Percentiles rank a stretch among this genome's conserved stretches.
Conservation (phyloP, 805 yeast genomes). For the Candida ficus region DNA sequence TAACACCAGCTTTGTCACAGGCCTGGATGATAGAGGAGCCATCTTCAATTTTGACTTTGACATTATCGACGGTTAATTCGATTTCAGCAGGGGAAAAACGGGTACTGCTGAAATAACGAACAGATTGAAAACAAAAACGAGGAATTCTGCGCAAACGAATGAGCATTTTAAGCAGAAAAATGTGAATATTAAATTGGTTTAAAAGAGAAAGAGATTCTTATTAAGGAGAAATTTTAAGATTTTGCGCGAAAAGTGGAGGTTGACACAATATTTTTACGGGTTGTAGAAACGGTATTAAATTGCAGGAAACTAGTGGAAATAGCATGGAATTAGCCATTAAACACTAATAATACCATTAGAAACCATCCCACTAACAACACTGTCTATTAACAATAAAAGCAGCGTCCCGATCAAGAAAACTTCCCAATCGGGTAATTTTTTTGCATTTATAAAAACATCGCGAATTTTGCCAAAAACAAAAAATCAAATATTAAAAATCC, state of each 20-base stretch:
- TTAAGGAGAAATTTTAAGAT: background rate
- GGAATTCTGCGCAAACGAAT: too few relatives aligned
- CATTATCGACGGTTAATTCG: constrained; percentile 57
- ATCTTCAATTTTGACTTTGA: constrained; percentile 71
- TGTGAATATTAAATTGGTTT: background rate
- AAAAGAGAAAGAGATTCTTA: background rate
- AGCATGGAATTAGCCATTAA: too few relatives aligned
- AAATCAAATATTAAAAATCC: background rate
- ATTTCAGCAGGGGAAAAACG: constrained; percentile 46
- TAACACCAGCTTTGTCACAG: constrained; percentile 85
- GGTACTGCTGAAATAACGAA: background rate
- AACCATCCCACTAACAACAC: background rate
- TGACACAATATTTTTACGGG: too few relatives aligned
- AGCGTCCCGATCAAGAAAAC: background rate
- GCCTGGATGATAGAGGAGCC: constrained; percentile 89
- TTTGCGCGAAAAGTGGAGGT: background rate
- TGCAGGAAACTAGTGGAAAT: too few relatives aligned
- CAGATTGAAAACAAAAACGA: background rate
- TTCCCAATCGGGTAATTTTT: background rate
- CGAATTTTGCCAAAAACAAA: too few relatives aligned
- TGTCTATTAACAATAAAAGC: background rate
- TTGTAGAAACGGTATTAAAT: too few relatives aligned
- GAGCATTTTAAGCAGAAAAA: too few relatives aligned
- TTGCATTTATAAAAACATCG: too few relatives aligned
- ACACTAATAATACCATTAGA: too few relatives aligned